Conservation (phyloP, 1,139 yeast species). For the Blastobotrys persicus region DNA sequence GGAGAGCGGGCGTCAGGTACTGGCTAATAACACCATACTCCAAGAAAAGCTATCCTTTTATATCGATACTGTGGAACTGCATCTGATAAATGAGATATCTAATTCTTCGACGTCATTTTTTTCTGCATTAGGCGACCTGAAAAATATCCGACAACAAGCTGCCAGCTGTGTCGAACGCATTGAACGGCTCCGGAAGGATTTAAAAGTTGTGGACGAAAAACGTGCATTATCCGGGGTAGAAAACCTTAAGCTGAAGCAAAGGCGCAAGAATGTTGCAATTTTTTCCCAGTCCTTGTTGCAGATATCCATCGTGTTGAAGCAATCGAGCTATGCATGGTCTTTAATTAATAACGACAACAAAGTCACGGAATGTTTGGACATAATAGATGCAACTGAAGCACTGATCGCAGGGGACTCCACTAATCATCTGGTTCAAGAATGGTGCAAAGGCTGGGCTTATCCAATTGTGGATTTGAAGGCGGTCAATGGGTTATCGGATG, state of each 20-base stretch:
- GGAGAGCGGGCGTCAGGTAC: conserved; percentile 27
- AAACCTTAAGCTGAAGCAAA: conserved; percentile 51
- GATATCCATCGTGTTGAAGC: conserved; percentile 26
- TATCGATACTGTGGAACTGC: conserved; percentile 79
- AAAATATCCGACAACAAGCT: conserved; percentile 59
- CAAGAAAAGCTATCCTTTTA: conserved; percentile 82
- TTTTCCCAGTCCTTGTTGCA: conserved; percentile 69
- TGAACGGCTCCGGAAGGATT: conserved; percentile 42
- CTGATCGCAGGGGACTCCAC: conserved; percentile 49
- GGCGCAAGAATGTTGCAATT: conserved; percentile 57
- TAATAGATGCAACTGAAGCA: conserved; percentile 55
- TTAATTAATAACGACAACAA: conserved; percentile 20
- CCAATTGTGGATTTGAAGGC: conserved; percentile 51
- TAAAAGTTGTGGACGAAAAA: conserved; percentile 43
- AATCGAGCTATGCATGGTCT: conserved; percentile 27
- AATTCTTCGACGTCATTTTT: conserved; percentile 82
- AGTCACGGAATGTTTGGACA: conserved; percentile 47
- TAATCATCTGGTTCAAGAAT: conserved; percentile 33
- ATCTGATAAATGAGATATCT: conserved; percentile 77
- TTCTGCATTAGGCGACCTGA: conserved; percentile 75
- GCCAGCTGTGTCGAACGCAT: conserved; percentile 50
- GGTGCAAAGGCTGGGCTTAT: conserved; percentile 49
- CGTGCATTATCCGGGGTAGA: conserved; percentile 55
- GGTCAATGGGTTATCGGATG: conserved; percentile 57
- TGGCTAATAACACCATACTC: conserved; percentile 53